Conservation (phyloP, 768 basidiomycete genomes). For the Tylopilus balloui region DNA sequence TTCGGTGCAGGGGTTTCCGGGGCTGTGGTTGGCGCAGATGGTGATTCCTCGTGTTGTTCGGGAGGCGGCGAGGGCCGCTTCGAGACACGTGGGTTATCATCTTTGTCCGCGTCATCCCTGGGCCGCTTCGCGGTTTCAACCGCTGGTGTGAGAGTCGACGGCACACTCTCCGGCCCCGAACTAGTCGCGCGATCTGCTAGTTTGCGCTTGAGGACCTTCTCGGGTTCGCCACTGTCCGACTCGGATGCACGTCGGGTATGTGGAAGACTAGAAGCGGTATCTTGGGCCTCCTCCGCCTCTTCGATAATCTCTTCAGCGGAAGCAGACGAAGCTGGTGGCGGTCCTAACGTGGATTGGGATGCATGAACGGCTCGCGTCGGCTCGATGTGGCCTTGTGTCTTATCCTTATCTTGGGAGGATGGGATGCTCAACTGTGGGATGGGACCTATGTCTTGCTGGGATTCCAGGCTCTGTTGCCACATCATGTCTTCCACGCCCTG, state of each 20-base stretch:
- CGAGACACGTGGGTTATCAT: conserved; percentile 56
- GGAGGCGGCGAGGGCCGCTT: conserved; percentile 70
- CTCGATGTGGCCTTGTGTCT: conserved; percentile 10
- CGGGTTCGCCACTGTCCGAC: conserved; percentile 44
- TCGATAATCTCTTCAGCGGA: conserved; percentile 21
- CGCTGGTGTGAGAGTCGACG: conserved; percentile 20
- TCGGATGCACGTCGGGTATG: conserved; percentile 34
- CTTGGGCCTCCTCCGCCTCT: conserved; percentile 31
- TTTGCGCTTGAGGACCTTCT: conserved; percentile 69
- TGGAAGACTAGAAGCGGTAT: conserved; percentile 22
- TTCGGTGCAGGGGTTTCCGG: conserved; percentile 37
- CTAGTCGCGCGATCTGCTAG: conserved; percentile 64
- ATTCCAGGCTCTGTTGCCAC: conserved; percentile 48
- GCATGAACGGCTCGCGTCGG: conserved; percentile 10
- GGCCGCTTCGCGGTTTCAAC: conserved; percentile 50
- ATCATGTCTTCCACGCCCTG: conserved; percentile 74
- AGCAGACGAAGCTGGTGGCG: conserved; percentile 17
- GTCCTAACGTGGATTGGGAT: conserved; percentile 9
- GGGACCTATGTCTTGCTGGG: conserved; percentile 10
- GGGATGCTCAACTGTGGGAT: conserved; percentile 7
- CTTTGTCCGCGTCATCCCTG: conserved; percentile 58
- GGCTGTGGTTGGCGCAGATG: conserved; percentile 2
- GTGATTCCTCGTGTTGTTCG: conserved; percentile 35
- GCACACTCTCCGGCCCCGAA: conserved; percentile 42
- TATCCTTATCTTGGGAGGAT: conserved; percentile 2